Base-by-base conservation (phyloP, 2,329 filamentous ascomycete species). In the Colletotrichum sansevieriae region DNA sequence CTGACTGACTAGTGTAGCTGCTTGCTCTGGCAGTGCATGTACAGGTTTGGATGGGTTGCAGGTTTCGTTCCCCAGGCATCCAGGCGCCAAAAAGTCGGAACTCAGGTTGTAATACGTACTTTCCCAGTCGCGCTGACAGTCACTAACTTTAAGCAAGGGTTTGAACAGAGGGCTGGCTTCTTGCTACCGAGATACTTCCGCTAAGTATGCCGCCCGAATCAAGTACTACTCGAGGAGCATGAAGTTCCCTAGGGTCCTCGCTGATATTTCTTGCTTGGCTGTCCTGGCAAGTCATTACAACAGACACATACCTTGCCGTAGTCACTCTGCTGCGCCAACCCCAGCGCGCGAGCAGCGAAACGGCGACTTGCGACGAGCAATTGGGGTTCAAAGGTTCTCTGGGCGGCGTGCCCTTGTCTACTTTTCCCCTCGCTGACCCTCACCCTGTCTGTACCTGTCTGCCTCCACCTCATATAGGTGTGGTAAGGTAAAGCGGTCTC, bases 341-440 rank as follows among this genome's bases (percentile, higher is more conserved):
- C 9, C 41, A 25, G n/a, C 51, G n/a, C 51, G 33, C 10, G 51
- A 55, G 33, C 46, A 43, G 54, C 37, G 37, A 57, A 37, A 57
- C 37, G n/a, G 62, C 54, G 43, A 63, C 58, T 39, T 33, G 63
- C 29, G 41, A 41, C 22, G 13, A 46, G 35, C 39, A 39, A 46
- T 41, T 62, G 44, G 65, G 65, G 65, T 68, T 41, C 39, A 29
- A 54, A 58, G 60, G 46, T 60, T 58, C 37, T 33, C 43, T 33
- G 54, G 65, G 54, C 65, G 65, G 54, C 68, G 65, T 74, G 72
- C 70, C 70, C 63, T 71, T 70, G 65, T 70, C 66, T 70, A 52
- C 66, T 59, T 70, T 63, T 57, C 60, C 44, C 12, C 9, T 13
- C 47, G 52, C 60, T 66, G 51, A 47, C 64, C 71, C 70, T 64